Base-by-base conservation (phyloP, 2,329 filamentous ascomycete genomes). In the Fusarium sp. region DNA sequence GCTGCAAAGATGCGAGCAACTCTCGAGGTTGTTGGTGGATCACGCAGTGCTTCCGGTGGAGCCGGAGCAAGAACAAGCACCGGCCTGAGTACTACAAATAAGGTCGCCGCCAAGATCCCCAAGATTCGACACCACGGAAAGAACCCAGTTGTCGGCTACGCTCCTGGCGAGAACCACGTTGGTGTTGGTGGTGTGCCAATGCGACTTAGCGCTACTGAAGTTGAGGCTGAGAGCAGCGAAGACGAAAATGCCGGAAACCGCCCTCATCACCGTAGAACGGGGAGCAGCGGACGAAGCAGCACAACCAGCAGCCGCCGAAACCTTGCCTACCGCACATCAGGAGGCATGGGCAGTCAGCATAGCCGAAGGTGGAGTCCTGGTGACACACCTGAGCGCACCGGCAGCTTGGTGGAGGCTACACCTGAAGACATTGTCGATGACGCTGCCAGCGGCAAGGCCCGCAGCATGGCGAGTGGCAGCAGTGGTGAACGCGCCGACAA, bases 71-170 rank as follows among this genome's bases (percentile, higher is more conserved):
- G 92, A 72, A 90, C 89, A 24, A 90, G 87, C 70, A 93, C 91
- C 10, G 90, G 91, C 47, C 87, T 90, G 48, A 90, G 88, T 79
- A 86, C 88, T 32, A 86, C 87, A 8, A 87, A 87, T 78, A 89
- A 92, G 82, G 93, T 95, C 24, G 89, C 92, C 15, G 92, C 93
- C 80, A 98, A 98, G 87, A 97, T 97, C 77, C 88, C 93, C 79
- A 98, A 98, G 87, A 97, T 97, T 77, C 88, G 94, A 73, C 95
- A 97, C 81, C 93, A 96, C 81, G 92, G 93, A 72, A 95, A 96
- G 80, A 91, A 91, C 14, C 93, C 91, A 47, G 90, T 94, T 8
- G 90, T 93, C 14, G 92, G 94, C 44, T 98, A 97, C 81, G 91
- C 91, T 15, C 92, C 93, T 6, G 92, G 92, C 50, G 90, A 87